Evolutionary conservation across 805 yeast genomes (phyloP).

Genomic region (Cyberlindnera saturnus): DNA sequence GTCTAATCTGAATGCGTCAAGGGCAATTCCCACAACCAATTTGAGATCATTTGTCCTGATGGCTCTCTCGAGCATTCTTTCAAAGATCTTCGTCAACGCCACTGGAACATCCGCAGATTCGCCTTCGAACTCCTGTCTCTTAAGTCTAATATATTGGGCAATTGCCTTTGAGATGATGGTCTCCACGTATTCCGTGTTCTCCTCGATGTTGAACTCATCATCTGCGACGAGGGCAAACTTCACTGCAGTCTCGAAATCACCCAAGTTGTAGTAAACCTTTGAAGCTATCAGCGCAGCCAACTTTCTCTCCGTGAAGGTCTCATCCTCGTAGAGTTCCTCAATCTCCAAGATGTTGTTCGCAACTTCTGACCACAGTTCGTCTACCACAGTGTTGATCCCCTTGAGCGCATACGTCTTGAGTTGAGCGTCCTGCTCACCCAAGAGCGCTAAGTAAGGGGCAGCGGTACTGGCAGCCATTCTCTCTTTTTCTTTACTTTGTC

Average conservation of each 20-base stretch:
- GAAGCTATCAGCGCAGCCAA: slow-evolving; percentile 92
- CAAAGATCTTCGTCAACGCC: slow-evolving; percentile 66
- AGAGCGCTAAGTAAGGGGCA: slow-evolving; percentile 84
- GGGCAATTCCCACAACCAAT: slow-evolving; percentile 83
- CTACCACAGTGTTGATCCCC: slow-evolving; percentile 75
- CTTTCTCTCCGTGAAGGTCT: slow-evolving; percentile 62
- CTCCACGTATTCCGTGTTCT: slow-evolving; percentile 80
- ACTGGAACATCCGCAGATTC: slow-evolving; percentile 42
- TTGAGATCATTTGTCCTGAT: slow-evolving; percentile 62
- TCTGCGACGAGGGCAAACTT: slow-evolving; percentile 85
- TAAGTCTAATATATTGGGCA: slow-evolving; percentile 64
- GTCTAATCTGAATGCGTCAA: slow-evolving; percentile 85
- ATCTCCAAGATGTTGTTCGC: slow-evolving; percentile 84
- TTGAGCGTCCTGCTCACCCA: slow-evolving; percentile 72
- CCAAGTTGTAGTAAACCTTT: slow-evolving; percentile 84
- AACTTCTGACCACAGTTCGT: slow-evolving; percentile 95
- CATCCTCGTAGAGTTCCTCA: slow-evolving; percentile 88
- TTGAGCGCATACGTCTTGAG: slow-evolving; percentile 81
- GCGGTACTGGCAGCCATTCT: slow-evolving; percentile 44
- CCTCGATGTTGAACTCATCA: slow-evolving; percentile 65
- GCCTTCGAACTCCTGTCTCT: slow-evolving; percentile 43
- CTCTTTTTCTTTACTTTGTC: neutral
- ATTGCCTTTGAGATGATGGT: slow-evolving; percentile 93
- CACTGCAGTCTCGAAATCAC: slow-evolving; percentile 89
- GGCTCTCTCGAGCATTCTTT: slow-evolving; percentile 81